These are phyloP conservation scores for Epichloe hybrida DNA, from an alignment of 2,329 filamentous ascomycete species.

Conservation along the genomic window DNA sequence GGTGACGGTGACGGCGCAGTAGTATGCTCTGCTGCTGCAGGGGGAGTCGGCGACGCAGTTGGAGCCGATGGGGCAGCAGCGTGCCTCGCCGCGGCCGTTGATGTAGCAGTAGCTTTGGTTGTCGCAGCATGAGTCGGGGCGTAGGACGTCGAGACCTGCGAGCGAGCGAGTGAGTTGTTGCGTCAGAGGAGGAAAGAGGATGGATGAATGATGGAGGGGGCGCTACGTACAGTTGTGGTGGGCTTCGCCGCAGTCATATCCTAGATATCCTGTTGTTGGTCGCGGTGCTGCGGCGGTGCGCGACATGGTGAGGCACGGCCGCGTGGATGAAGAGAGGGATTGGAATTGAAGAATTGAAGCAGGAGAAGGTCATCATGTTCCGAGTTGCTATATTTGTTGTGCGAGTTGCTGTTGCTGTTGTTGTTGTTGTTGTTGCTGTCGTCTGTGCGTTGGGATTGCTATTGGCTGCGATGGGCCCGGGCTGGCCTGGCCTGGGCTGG, in stretches of 20 bases:
- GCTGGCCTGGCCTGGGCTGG: too few species aligned
- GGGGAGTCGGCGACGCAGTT: constrained; percentile 24
- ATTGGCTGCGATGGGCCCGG: background rate
- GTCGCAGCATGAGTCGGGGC: constrained; percentile 25
- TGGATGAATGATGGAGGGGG: too few species aligned
- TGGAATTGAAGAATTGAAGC: too few species aligned
- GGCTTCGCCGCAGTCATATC: constrained; percentile 13
- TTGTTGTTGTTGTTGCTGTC: background rate
- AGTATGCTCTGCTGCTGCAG: constrained; percentile 21
- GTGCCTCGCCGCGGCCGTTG: constrained; percentile 16
- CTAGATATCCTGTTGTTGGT: background rate
- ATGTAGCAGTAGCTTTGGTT: constrained; percentile 34
- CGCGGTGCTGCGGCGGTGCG: background rate
- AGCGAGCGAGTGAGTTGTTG: too few species aligned
- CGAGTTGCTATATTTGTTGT: too few species aligned
- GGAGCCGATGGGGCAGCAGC: constrained; percentile 30
- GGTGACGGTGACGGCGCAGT: constrained; percentile 18
- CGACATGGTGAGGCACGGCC: background rate
- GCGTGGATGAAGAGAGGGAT: too few species aligned
- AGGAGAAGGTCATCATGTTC: too few species aligned
- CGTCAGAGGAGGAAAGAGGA: background rate
- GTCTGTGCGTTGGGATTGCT: constrained; percentile 1
- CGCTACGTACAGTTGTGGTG: constrained; percentile 17
- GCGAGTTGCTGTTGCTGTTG: too few species aligned
- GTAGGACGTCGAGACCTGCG: constrained; percentile 29